Conservation (phyloP, 495 filamentous ascomycete species). For the Neurospora pannonica region DNA sequence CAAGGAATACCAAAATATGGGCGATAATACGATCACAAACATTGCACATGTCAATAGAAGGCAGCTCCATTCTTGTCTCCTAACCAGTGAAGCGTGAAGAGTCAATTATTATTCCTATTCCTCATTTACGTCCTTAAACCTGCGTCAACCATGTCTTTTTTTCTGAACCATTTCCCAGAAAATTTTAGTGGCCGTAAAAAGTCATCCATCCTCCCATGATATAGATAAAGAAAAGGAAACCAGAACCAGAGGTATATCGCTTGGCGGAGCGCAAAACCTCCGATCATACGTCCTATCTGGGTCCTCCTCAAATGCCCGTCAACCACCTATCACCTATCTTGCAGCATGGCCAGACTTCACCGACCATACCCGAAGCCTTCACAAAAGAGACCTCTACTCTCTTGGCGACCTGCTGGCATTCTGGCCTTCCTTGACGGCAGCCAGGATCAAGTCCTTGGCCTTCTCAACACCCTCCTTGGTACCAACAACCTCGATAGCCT, state of each 20-base stretch:
- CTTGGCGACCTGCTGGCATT: constrained; percentile 4
- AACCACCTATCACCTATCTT: neutral
- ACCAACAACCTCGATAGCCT: constrained; percentile 84
- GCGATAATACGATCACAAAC: neutral
- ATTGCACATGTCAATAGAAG: neutral
- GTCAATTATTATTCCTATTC: neutral
- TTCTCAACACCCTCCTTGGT: constrained; percentile 71
- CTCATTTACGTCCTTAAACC: neutral
- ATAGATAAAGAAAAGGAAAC: neutral
- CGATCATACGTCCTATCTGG: neutral
- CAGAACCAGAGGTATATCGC: neutral
- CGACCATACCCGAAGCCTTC: neutral
- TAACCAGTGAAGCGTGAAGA: neutral
- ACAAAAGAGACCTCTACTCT: neutral
- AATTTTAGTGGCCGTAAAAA: neutral
- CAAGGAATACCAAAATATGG: neutral
- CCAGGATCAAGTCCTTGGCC: constrained; percentile 80
- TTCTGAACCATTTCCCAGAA: neutral
- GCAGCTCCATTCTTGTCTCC: neutral
- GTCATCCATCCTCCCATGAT: neutral
- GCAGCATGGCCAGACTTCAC: neutral
- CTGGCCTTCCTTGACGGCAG: constrained; percentile 54
- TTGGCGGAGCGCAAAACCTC: neutral
- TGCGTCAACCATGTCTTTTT: neutral
- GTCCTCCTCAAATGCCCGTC: neutral